Percentiles rank a stretch among this genome's conserved stretches.
phyloP scores from a whole-genome alignment of 1,284 basidiomycete genomes.

The Cryptococcus sp. region DNA sequence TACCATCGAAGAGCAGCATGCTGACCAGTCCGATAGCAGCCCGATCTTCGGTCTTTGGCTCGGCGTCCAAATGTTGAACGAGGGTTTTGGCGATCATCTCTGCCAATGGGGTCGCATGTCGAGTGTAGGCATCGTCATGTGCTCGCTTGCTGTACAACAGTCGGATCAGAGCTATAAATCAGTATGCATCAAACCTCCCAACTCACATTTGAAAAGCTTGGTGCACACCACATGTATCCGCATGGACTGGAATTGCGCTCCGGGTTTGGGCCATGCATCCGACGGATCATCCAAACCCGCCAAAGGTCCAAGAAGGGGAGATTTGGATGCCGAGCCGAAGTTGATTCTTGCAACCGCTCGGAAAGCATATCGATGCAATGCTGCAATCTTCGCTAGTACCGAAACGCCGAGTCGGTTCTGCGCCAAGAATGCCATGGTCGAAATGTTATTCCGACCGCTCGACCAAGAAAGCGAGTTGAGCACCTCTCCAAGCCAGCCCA shows the following conservation, averaged over 20 bases:
- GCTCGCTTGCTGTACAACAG: conserved; percentile 73
- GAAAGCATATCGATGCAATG: not conserved
- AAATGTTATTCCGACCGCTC: too few species aligned
- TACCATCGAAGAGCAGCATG: conserved; percentile 77
- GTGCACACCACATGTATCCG: conserved; percentile 71
- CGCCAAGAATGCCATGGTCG: too few species aligned
- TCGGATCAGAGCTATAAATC: conserved; percentile 68
- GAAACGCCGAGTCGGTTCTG: too few species aligned
- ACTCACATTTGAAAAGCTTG: conserved; percentile 81
- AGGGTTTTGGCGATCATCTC: conserved; percentile 66
- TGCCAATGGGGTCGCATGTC: conserved; percentile 67
- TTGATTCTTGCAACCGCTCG: not conserved
- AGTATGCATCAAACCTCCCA: not conserved
- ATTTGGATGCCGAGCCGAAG: too few species aligned
- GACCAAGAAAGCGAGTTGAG: too few species aligned
- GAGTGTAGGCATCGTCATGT: conserved; percentile 68
- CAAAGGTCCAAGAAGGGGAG: too few species aligned
- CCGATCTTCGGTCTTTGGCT: conserved; percentile 50
- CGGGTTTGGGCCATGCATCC: conserved; percentile 23
- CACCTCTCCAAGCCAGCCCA: too few species aligned
- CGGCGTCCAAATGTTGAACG: conserved; percentile 58
- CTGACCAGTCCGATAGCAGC: conserved; percentile 68
- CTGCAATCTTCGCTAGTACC: not conserved
- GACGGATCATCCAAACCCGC: not conserved
- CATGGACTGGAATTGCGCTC: conserved; percentile 72